Evolutionary conservation across 768 basidiomycete species (phyloP), one percentile per base, ranked within the genome.

Genomic region (Lepiota venenata): DNA sequence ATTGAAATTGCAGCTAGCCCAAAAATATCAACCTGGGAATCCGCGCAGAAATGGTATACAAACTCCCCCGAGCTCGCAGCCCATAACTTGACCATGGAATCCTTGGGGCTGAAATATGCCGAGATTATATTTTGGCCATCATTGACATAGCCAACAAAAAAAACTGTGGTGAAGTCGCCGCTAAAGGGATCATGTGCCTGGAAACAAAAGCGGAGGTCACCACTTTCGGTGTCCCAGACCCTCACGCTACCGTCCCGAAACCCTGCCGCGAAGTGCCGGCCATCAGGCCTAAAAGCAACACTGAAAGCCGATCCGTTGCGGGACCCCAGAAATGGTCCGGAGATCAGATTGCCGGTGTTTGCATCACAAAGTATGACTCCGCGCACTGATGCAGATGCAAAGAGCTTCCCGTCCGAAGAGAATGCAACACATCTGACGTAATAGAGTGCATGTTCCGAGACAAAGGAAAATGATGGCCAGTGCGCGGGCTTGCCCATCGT

Each of bases 341-440:
- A 51, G 32, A 59, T 25, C 18, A 54, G 37, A 16, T 42, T 40
- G 14, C 58, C 56, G 6, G 51, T 60, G n/a, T 54, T 27, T 8
- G 50, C 38, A 27, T 66, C 64, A 37, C 47, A 66, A 22, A 52
- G 36, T n/a, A 71, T 55, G 14, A 63, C 65, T 4, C 57, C 50
- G 53, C 70, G 69, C 2, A 41, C 37, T 16, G 63, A 66, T 3
- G 63, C 69, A 4, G 71, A 69, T 4, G 59, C 62, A 40, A 70
- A 44, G 10, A 38, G n/a, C 8, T 16, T 56, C 9, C 61, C 67
- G 46, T 68, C 64, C 1, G 64, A 68, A 12, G 69, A 69, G 56
- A 63, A 67, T 14, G 63, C 60, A 6, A 60, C 53, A 27, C 52
- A 57, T 15, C 45, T 47, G 37, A 52, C 54, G 53, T 51, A 27